phyloP scores from a whole-genome alignment of 371 early-diverging fungal species.

The Thermomucor indicae-seudaticae region DNA sequence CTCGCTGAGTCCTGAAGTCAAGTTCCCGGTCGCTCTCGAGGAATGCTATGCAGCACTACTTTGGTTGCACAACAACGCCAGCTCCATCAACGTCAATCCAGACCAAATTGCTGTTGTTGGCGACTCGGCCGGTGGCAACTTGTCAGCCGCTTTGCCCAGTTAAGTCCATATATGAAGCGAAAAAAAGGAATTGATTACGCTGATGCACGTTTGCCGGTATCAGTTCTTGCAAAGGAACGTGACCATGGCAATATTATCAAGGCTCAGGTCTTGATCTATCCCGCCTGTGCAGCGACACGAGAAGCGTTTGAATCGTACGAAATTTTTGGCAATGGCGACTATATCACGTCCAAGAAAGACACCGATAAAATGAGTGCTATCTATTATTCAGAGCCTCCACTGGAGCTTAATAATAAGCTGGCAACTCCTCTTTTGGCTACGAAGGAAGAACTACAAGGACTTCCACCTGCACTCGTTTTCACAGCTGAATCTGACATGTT shows the following conservation, averaged over 20 bases:
- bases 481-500: slow-evolving; percentile 28
- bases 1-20: slow-evolving; percentile 19
- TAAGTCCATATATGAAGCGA: slow-evolving; percentile 3
- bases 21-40: slow-evolving; percentile 23
- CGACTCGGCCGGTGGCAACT: slow-evolving; percentile 32
- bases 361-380: slow-evolving; percentile 15
- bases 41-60: slow-evolving; percentile 25
- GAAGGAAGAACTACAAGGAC: slow-evolving; percentile 16
- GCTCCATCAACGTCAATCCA: slow-evolving; percentile 11
- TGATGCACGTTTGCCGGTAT: background rate
- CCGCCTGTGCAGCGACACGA: slow-evolving; percentile 11
- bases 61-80: slow-evolving; percentile 16
- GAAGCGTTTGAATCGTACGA: slow-evolving; percentile 22
- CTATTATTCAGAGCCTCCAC: slow-evolving; percentile 5
- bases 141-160: slow-evolving; percentile 21
- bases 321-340: slow-evolving; percentile 8
- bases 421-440: slow-evolving; percentile 16
- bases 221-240: slow-evolving; percentile 26
- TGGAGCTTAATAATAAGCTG: background rate
- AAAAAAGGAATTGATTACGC: background rate
- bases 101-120: slow-evolving; percentile 19
- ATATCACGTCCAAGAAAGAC: slow-evolving; percentile 4
- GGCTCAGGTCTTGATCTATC: slow-evolving; percentile 28
- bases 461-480: slow-evolving; percentile 28
- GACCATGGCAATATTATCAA: slow-evolving; percentile 15